Evolutionary conservation across 2,329 filamentous ascomycete species (phyloP).

Genomic region (Cordyceps cateniannulata): DNA sequence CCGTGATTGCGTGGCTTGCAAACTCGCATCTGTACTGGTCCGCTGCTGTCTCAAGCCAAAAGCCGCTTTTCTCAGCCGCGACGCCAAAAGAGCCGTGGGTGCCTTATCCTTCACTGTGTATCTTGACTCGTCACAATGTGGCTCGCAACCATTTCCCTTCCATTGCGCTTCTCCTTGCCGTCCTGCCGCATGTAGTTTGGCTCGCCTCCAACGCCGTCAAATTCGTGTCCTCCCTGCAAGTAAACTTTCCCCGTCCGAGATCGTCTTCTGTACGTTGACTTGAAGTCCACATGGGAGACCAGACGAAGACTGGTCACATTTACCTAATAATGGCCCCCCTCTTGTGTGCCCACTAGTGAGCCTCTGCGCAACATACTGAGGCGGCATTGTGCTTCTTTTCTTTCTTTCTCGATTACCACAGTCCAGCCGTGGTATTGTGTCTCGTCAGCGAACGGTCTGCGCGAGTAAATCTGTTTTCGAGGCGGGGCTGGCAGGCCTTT

Average conservation of each 20-base stretch:
- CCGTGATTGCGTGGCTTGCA: conserved; percentile 3
- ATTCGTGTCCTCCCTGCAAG: not conserved
- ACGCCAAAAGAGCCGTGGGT: not conserved
- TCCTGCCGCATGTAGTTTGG: not conserved
- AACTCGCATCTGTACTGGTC: not conserved
- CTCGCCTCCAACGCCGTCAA: not conserved
- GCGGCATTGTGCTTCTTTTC: not conserved
- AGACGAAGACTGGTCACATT: conserved; percentile 9
- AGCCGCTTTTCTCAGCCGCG: not conserved
- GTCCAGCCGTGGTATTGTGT: not conserved
- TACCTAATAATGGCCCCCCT: not conserved
- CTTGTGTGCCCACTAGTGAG: not conserved
- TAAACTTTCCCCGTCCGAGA: not conserved
- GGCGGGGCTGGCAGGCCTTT: not conserved
- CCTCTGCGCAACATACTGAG: not conserved
- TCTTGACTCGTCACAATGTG: conserved; percentile 10
- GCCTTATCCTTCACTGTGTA: not conserved
- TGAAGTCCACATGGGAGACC: not conserved
- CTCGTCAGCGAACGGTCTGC: not conserved
- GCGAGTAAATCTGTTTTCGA: not conserved
- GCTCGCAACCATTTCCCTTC: not conserved
- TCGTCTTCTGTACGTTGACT: conserved; percentile 1
- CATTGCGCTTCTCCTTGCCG: not conserved
- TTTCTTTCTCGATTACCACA: not conserved
- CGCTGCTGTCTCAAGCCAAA: not conserved